These are phyloP conservation scores for Blumeria graminis DNA, from an alignment of 2,329 filamentous ascomycete species.

Conservation along the genomic window DNA sequence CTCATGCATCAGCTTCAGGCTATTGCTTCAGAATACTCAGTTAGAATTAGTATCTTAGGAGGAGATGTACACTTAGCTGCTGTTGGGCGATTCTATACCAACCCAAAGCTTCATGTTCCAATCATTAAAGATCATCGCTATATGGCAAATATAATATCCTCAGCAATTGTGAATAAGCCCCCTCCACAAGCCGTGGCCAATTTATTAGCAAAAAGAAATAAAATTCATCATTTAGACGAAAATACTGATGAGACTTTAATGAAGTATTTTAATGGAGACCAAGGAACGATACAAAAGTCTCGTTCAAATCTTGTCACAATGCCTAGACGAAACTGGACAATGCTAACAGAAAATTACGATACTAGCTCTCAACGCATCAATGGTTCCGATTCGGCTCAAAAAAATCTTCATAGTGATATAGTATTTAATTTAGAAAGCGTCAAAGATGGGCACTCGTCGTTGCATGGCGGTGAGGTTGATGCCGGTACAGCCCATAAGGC, in stretches of 20 bases:
- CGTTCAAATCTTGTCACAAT: constrained; percentile 68
- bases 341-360: constrained; percentile 73
- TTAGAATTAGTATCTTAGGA: constrained; percentile 75
- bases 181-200: constrained; percentile 74
- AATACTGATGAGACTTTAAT: constrained; percentile 84
- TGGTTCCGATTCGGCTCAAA: constrained; percentile 2
- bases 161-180: constrained; percentile 87
- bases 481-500: constrained; percentile 61
- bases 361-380: constrained; percentile 16
- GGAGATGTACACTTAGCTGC: constrained; percentile 88
- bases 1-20: constrained; percentile 64
- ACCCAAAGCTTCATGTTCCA: constrained; percentile 52
- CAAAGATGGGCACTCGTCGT: constrained; percentile 42
- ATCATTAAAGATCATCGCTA: constrained; percentile 73
- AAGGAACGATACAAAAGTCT: constrained; percentile 53
- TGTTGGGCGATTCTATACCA: constrained; percentile 83
- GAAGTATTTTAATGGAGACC: constrained; percentile 75
- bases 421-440: constrained; percentile 8
- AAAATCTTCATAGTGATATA: not conserved
- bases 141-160: constrained; percentile 86
- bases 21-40: constrained; percentile 62
- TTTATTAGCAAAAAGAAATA: constrained; percentile 74
- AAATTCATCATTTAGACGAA: constrained; percentile 40
- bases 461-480: constrained; percentile 53
- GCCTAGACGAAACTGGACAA: constrained; percentile 79